Percentiles rank a stretch among this genome's conserved stretches.
phyloP scores from a whole-genome alignment of 140 eudicot genomes.

The Senecio squalidus region DNA sequence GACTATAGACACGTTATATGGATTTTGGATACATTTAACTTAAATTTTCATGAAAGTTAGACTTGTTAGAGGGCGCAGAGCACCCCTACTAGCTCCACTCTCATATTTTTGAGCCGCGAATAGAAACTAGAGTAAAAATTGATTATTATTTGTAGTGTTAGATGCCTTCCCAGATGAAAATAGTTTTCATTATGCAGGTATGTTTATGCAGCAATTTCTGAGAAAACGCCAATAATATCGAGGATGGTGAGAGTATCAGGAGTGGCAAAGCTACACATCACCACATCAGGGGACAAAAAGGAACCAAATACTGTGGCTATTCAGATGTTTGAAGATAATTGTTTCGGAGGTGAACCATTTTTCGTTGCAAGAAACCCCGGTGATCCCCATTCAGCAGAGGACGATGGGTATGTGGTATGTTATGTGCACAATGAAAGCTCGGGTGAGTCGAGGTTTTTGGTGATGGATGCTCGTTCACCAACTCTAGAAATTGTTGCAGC shows the following conservation, averaged over 20 bases:
- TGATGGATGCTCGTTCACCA: background rate
- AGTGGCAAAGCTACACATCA: background rate
- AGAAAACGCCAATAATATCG: background rate
- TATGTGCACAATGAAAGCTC: background rate
- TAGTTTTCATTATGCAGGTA: background rate
- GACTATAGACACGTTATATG: too few relatives aligned
- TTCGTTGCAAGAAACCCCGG: background rate
- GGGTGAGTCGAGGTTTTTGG: background rate
- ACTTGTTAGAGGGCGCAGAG: too few relatives aligned
- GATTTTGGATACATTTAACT: too few relatives aligned
- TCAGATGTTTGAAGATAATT: background rate
- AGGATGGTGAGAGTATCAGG: background rate
- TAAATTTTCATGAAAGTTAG: too few relatives aligned
- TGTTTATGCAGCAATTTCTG: background rate
- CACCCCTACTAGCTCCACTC: too few relatives aligned
- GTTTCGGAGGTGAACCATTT: background rate
- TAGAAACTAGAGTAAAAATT: too few relatives aligned
- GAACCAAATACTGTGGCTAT: background rate
- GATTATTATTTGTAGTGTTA: too few relatives aligned
- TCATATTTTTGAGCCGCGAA: too few relatives aligned
- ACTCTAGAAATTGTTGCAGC: background rate
- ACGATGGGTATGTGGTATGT: background rate
- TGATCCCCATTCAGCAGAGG: background rate
- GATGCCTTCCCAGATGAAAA: too few relatives aligned
- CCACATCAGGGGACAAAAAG: background rate